Base-by-base conservation (phyloP, 345 rosid genomes). In the Murraya koenigii region DNA sequence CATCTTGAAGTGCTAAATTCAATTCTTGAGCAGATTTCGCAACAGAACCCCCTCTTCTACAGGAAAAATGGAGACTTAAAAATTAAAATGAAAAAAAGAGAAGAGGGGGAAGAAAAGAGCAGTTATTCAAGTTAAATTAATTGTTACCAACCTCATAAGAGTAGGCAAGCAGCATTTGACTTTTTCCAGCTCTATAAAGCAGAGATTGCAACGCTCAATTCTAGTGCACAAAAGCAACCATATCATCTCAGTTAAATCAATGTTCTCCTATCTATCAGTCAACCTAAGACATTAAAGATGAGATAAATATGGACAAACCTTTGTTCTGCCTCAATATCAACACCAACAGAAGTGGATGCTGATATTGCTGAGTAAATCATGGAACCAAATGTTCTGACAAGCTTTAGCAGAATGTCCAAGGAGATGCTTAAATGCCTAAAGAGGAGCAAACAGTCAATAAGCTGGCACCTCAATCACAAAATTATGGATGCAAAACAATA, bases 301-400 rank as follows among this genome's bases (percentile, higher is more conserved):
- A 23, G 35, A 62, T 22, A 61, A 66, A 80, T 26, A 26, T 56
- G 19, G 5, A 71, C 85, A 32, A 67, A 93, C 99, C 99, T 97
- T 83, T 90, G 95, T 80, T 97, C 98, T 58, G 97, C 98, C 89
- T 97, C 99, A 69, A 97, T 91, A 83, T 97, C 98, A 74, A 97
- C 93, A 66, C 99, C 99, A 78, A 94, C 95, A 64, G 97, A 83
- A 72, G 92, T 75, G 56, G 97, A 86, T 79, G 98, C 94, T 5
- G 93, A 94, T 36, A 94, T 65, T 14, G 97, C 87, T 32, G 97
- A 86, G 85, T 94, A 93, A 54, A 97, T 86, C 88, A 89, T 82
- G 19, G 91, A 84, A 67, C 98, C 97, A 78, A 88, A 97, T 62
- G 84, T 86, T 83, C 98, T 89, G 73, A 97, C 89, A 80, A 97